Conservation (phyloP, 108 stramenopile genomes). For the Nitzschia sp. region DNA sequence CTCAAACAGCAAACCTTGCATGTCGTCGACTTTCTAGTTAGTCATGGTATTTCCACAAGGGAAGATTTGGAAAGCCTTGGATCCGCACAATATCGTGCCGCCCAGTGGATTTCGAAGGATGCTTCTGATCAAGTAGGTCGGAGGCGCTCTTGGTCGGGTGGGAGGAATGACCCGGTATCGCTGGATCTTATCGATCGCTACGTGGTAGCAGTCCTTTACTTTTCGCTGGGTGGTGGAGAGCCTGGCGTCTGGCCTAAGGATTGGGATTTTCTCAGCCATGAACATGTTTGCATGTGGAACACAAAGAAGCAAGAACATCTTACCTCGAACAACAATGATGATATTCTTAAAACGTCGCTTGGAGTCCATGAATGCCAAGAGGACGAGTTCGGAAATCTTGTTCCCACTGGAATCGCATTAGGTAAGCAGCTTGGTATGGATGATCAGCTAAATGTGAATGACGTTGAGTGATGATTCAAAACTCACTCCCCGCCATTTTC, state of each 20-base stretch:
- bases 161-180: background rate
- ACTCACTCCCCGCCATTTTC: background rate
- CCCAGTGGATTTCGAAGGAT: conserved; percentile 40
- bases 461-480: background rate
- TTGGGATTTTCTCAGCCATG: conserved; percentile 11
- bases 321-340: background rate
- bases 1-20: background rate
- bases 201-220: conserved; percentile 40
- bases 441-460: no score
- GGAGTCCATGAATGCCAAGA: background rate
- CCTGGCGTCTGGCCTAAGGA: conserved; percentile 8
- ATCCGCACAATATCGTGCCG: conserved; percentile 41
- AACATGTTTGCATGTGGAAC: conserved; percentile 28
- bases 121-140: no score
- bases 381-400: background rate
- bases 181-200: conserved; percentile 29
- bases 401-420: conserved; percentile 6
- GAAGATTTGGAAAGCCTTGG: background rate
- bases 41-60: background rate
- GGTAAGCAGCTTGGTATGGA: no score
- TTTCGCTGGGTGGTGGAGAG: conserved; percentile 20
- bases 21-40: conserved; percentile 1
- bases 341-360: no score
- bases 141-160: background rate
- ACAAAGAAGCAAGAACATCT: no score